Evolutionary conservation across 495 filamentous ascomycete species (phyloP), one percentile per base, ranked within the genome.

Genomic region (Aspergillus conjunctus): DNA sequence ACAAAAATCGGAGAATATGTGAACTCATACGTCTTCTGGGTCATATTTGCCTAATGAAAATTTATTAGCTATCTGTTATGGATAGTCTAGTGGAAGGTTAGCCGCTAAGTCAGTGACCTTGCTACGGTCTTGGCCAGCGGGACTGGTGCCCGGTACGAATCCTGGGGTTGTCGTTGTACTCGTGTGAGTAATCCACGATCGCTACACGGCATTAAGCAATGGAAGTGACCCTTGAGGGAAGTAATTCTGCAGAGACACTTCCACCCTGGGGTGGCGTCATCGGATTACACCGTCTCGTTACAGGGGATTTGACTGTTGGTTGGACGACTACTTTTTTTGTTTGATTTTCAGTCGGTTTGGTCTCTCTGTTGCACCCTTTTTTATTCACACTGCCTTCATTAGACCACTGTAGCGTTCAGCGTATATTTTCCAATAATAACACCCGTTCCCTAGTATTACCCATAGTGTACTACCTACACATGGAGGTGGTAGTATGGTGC

Each of bases 181-280:
- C 83, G 75, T 75, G 75, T 63, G 78, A 82, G 83, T 83, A 86
- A 82, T 82, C 78, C 74, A 73, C 74, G 83, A 85, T 73, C 50
- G 81, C 77, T 83, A 77, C 68, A 67, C 62, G 74, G 73, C 77
- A 73, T 69, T 86, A 83, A 86, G 82, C 78, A 83, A 83, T 85
- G 83, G 76, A 78, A 71, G 76, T 80, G 79, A 85, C 73, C 66
- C 79, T 83, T 81, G 81, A 86, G 83, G 80, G 81, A 83, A 85
- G 83, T 72, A 85, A 85, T 84, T 83, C 81, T 83, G 83, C 83
- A 86, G 80, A 84, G 79, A 75, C 76, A 80, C 73, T 71, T 82
- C 73, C 83, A 83, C 83, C 81, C 78, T 77, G 71, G 78, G 74
- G 72, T 83, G 83, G 83, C 83, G 83, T 74, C 68, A 75, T 75